Evolutionary conservation across 2,329 filamentous ascomycete genomes (phyloP).

Genomic region (Chaetomiaceae sp.): DNA sequence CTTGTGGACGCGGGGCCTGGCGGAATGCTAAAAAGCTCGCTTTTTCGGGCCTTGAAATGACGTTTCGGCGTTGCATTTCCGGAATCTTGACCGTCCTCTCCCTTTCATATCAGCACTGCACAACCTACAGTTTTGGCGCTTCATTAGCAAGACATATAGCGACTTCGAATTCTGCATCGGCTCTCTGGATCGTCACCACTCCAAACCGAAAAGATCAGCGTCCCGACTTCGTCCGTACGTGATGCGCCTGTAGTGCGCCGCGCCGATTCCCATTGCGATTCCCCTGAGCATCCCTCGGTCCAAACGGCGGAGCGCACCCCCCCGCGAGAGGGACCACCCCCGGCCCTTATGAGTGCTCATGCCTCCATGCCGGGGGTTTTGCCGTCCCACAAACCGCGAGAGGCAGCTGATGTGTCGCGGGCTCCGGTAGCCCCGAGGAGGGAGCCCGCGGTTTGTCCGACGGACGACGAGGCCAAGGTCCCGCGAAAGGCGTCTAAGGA

Average conservation of each 20-base stretch:
- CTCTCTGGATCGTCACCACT: background rate
- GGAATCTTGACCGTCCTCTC: slow-evolving; percentile 13
- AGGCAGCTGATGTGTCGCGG: slow-evolving; percentile 16
- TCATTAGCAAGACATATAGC: background rate
- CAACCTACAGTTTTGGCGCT: background rate
- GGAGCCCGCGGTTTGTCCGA: slow-evolving; percentile 43
- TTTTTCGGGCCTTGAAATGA: slow-evolving; percentile 20
- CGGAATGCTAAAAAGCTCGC: slow-evolving; percentile 16
- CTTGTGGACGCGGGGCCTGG: slow-evolving; percentile 21
- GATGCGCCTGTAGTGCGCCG: slow-evolving; percentile 16
- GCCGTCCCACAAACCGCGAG: slow-evolving; percentile 38
- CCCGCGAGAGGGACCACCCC: slow-evolving; percentile 46
- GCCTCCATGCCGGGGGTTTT: slow-evolving; percentile 53
- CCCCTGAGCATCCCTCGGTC: slow-evolving; percentile 4
- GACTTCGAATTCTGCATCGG: too few relatives aligned
- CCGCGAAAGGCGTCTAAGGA: slow-evolving; percentile 48
- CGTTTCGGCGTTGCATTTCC: slow-evolving; percentile 22
- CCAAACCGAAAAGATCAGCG: background rate
- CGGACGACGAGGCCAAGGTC: slow-evolving; percentile 49
- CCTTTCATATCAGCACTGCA: background rate
- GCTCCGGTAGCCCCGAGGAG: slow-evolving; percentile 32
- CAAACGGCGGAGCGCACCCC: slow-evolving; percentile 16
- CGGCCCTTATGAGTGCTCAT: slow-evolving; percentile 50
- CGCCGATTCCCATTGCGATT: background rate
- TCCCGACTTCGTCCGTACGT: background rate